Evolutionary conservation across 495 filamentous ascomycete species (phyloP).

Genomic region (Aspergillus conjunctus): DNA sequence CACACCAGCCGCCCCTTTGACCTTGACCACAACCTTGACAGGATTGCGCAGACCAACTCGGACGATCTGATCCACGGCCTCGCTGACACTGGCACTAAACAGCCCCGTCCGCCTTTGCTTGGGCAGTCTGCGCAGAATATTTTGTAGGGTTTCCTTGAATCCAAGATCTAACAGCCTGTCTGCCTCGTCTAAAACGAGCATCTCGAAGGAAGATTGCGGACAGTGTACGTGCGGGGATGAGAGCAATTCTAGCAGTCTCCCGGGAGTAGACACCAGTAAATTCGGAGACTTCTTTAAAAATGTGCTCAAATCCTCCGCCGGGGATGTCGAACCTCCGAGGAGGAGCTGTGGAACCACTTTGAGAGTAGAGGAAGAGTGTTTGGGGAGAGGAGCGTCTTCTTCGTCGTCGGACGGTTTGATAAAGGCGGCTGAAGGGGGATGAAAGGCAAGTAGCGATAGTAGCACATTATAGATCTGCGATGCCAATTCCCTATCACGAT

Average conservation of each 20-base stretch:
- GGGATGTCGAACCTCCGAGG: conserved; percentile 80
- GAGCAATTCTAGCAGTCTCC: conserved; percentile 83
- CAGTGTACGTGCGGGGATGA: conserved; percentile 90
- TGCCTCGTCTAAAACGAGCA: conserved; percentile 91
- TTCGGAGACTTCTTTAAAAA: conserved; percentile 84
- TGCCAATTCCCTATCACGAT: conserved; percentile 70
- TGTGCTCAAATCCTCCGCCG: conserved; percentile 77
- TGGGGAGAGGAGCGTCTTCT: conserved; percentile 53
- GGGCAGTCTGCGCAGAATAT: conserved; percentile 79
- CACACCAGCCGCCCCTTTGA: conserved; percentile 72
- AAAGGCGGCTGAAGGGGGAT: conserved; percentile 69
- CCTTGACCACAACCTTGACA: conserved; percentile 89
- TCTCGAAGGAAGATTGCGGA: conserved; percentile 84
- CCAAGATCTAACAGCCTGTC: conserved; percentile 93
- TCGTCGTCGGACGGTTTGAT: conserved; percentile 55
- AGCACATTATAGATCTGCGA: conserved; percentile 88
- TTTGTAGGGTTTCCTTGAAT: conserved; percentile 86
- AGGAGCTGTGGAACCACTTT: conserved; percentile 84
- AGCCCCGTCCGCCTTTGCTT: conserved; percentile 93
- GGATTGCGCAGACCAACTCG: conserved; percentile 90
- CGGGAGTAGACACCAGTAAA: conserved; percentile 84
- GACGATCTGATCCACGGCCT: conserved; percentile 90
- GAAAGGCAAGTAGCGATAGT: conserved; percentile 74
- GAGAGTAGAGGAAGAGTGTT: conserved; percentile 47
- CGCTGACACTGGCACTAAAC: conserved; percentile 90